Evolutionary conservation across 2,329 filamentous ascomycete genomes (phyloP), one percentile per base, ranked within the genome.

Genomic region (Colletotrichum sp.): DNA sequence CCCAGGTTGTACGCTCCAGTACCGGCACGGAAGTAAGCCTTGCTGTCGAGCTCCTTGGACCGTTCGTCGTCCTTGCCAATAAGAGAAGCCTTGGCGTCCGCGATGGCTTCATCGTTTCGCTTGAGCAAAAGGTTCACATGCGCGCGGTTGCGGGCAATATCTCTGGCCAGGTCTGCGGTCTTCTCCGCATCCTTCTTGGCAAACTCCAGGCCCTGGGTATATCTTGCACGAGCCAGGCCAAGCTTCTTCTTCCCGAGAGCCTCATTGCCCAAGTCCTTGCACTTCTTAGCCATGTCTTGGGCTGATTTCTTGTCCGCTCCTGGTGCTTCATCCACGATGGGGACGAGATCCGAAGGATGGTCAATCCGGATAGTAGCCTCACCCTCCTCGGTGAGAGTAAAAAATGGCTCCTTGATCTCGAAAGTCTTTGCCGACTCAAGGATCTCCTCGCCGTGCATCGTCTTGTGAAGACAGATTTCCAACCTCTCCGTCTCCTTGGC

Each of bases 331-430:
- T 80, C 70, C 2, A 21, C 12, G 4, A 24, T 70, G 3, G 81
- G 21, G 0, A 83, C 60, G 2, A 84, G 70, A 38, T 84, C 83
- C 3, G 83, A 83, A 1, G 81, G 82, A 30, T 84, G 83, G 8
- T 83, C 81, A 13, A 84, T 55, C 1, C 87, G 85, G 38, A 90
- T 77, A 0, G 82, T 83, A 61, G 84, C 83, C 13, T 85, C 80
- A 6, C 85, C 86, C 52, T 87, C 80, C 15, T 79, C 80, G 67
- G 83, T 86, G 1, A 85, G 61, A 15, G 87, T 89, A 73, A 89
- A 85, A 71, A 87, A 90, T 0, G 88, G 88, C 76, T 90, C 89
- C 70, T 89, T 90, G 16, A 90, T 78, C 6, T 87, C 38, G 8
- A 89, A 79, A 1, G 82, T 77, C 2, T 81, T 77, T 77, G 79